Conservation (phyloP, 768 basidiomycete species). For the Lactifluus rugatus region DNA sequence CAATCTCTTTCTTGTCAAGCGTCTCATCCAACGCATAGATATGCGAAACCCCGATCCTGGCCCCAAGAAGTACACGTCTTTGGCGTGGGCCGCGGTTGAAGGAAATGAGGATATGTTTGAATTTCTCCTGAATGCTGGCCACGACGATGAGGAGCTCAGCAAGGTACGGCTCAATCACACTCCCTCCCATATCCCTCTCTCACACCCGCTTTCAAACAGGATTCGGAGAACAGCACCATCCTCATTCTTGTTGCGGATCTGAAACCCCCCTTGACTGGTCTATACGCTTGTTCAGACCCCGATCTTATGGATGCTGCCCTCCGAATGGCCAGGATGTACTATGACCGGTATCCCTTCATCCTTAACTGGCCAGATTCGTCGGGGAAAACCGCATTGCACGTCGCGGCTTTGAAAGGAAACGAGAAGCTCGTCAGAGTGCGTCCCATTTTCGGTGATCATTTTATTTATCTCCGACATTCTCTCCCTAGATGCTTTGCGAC, state of each 20-base stretch:
- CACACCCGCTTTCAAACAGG: constrained; percentile 40
- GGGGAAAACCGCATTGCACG: constrained; percentile 85
- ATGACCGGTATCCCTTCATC: constrained; percentile 76
- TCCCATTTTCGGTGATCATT: constrained; percentile 18
- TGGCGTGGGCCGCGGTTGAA: constrained; percentile 86
- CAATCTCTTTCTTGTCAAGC: constrained; percentile 85
- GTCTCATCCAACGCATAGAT: constrained; percentile 77
- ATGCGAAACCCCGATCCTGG: constrained; percentile 84
- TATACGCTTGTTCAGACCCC: constrained; percentile 41
- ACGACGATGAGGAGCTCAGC: constrained; percentile 90
- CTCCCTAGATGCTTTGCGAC: constrained; percentile 75
- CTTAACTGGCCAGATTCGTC: constrained; percentile 89
- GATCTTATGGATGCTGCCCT: constrained; percentile 65
- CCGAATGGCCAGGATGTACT: constrained; percentile 81
- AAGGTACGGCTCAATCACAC: constrained; percentile 45
- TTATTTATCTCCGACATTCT: constrained; percentile 16
- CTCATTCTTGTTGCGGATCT: constrained; percentile 88
- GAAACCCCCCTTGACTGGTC: constrained; percentile 40
- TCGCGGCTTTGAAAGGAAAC: constrained; percentile 81
- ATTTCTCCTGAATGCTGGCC: constrained; percentile 73
- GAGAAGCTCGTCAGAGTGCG: constrained; percentile 79
- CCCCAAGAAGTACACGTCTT: constrained; percentile 67
- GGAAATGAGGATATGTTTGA: constrained; percentile 92
- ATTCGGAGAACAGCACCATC: constrained; percentile 87
- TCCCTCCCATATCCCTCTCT: neutral